phyloP scores from a whole-genome alignment of 2,329 filamentous ascomycete genomes.

The Calonectria pauciramosa region DNA sequence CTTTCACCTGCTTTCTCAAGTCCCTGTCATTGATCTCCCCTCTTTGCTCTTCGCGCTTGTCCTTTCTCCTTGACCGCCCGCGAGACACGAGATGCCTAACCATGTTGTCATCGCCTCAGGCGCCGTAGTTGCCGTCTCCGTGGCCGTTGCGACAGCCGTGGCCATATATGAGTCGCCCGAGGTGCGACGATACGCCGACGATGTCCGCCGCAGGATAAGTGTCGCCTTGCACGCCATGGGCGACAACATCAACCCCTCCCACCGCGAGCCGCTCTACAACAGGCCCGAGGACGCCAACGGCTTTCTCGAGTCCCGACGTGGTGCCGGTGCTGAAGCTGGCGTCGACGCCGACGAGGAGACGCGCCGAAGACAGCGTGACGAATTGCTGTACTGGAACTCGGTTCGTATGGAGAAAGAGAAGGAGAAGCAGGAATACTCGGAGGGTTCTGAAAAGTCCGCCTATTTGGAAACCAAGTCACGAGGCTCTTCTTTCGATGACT shows the following conservation, averaged over 20 bases:
- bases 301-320: constrained; percentile 68
- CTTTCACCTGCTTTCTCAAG: background rate
- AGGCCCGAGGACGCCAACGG: constrained; percentile 76
- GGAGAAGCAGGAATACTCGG: constrained; percentile 41
- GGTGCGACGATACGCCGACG: constrained; percentile 71
- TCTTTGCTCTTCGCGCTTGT: background rate
- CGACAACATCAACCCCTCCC: constrained; percentile 66
- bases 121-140: constrained; percentile 69
- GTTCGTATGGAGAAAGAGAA: constrained; percentile 64
- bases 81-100: constrained; percentile 65
- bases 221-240: constrained; percentile 71
- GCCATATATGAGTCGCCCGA: constrained; percentile 76
- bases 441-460: constrained; percentile 21
- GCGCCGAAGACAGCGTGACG: constrained; percentile 72
- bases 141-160: constrained; percentile 70
- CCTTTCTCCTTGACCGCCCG: background rate
- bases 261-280: constrained; percentile 71
- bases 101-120: constrained; percentile 67
- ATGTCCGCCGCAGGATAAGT: constrained; percentile 73
- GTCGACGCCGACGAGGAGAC: constrained; percentile 75
- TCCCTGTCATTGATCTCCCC: background rate
- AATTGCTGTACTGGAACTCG: constrained; percentile 76
- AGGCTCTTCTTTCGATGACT: constrained; percentile 70
- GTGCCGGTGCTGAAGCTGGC: constrained; percentile 56
- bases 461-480: constrained; percentile 26